These are phyloP conservation scores for Melampsora americana DNA, from an alignment of 1,284 basidiomycete species.

Conservation along the genomic window DNA sequence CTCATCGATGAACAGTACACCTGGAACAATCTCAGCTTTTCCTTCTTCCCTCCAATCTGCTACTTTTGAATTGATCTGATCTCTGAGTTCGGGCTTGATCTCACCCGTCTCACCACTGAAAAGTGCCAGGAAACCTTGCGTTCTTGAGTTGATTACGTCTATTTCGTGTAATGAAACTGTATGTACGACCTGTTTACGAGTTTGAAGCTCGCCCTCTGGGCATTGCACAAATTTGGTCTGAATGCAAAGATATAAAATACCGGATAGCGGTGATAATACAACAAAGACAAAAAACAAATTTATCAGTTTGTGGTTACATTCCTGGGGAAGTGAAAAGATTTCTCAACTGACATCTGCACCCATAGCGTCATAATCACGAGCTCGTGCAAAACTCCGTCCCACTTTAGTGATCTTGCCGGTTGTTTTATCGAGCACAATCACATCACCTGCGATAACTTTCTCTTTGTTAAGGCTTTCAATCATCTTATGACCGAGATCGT, in stretches of 20 bases:
- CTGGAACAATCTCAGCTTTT: conserved; percentile 95
- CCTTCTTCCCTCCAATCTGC: conserved; percentile 98
- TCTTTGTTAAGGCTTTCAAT: conserved; percentile 95
- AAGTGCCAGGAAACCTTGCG: conserved; percentile 73
- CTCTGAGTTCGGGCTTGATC: conserved; percentile 94
- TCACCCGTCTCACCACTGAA: conserved; percentile 87
- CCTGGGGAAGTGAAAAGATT: conserved; percentile 29
- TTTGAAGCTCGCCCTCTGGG: conserved; percentile 96
- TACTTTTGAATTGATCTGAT: conserved; percentile 95
- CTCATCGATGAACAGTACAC: conserved; percentile 62
- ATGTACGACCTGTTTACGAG: conserved; percentile 92
- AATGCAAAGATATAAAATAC: not conserved
- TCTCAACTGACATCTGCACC: conserved; percentile 79
- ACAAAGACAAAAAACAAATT: not conserved
- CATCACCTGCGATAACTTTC: conserved; percentile 93
- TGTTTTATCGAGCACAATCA: conserved; percentile 94
- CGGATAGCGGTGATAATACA: not conserved
- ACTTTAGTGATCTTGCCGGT: conserved; percentile 94
- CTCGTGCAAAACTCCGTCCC: conserved; percentile 88
- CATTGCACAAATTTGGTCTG: conserved; percentile 97
- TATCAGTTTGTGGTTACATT: not conserved
- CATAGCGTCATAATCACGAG: conserved; percentile 97
- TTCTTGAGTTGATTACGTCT: conserved; percentile 97
- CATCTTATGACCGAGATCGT: conserved; percentile 98
- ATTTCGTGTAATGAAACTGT: conserved; percentile 98